Evolutionary conservation across 1,284 basidiomycete genomes (phyloP).

Genomic region (Jaminaea rosea): DNA sequence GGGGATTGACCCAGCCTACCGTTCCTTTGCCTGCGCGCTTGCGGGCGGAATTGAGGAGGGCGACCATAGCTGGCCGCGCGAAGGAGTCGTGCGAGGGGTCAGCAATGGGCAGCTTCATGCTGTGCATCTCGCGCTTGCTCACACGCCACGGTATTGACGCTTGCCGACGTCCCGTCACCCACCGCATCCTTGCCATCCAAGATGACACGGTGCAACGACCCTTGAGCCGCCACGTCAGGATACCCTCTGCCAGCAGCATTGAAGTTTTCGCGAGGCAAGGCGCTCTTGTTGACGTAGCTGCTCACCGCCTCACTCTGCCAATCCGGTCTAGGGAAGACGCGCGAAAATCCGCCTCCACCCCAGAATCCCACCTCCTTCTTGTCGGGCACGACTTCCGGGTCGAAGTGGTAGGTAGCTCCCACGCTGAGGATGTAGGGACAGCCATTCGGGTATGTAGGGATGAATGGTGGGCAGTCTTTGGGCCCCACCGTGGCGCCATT

Average conservation of each 20-base stretch:
- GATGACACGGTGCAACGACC: conserved; percentile 6
- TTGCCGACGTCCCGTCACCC: conserved; percentile 6
- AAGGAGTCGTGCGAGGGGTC: too few relatives aligned
- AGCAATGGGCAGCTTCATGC: too few relatives aligned
- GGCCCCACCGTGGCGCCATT: conserved; percentile 56
- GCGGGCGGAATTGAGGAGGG: neutral
- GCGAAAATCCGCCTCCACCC: conserved; percentile 63
- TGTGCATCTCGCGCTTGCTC: too few relatives aligned
- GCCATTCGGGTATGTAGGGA: conserved; percentile 62
- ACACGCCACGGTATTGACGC: too few relatives aligned
- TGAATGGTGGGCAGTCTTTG: conserved; percentile 54
- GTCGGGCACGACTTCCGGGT: conserved; percentile 27
- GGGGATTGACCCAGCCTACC: neutral
- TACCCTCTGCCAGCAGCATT: conserved; percentile 58
- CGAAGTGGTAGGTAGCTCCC: conserved; percentile 54
- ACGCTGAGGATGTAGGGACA: conserved; percentile 57
- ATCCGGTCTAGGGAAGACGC: conserved; percentile 57
- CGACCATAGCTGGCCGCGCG: neutral
- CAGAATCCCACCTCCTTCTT: conserved; percentile 51
- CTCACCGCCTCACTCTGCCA: conserved; percentile 57
- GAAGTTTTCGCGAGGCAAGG: conserved; percentile 53
- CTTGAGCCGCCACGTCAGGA: conserved; percentile 63
- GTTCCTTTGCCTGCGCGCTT: neutral
- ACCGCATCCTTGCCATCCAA: too few relatives aligned
- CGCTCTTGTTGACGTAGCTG: conserved; percentile 56